Evolutionary conservation across 148 eudicot species (phyloP), one percentile per base, ranked within the genome.

Genomic region (Nyssa sinensis): DNA sequence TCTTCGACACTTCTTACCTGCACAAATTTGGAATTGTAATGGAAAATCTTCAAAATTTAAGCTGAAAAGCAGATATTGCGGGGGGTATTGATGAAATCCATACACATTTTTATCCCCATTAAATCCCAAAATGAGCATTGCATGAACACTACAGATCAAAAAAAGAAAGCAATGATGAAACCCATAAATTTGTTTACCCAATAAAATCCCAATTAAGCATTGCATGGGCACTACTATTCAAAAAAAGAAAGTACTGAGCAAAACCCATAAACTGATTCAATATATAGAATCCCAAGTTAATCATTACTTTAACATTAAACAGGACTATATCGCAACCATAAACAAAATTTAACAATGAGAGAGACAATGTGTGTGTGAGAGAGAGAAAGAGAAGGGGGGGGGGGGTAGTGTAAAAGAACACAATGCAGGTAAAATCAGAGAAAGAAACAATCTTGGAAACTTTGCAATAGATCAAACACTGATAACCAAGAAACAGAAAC

Each of bases 1-100:
- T 90, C 91, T 72, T 93, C 97, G 67, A 75, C 12, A 77, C 93
- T 90, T 86, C 89, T 91, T 71, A 93, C 93, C 99, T 95, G 82
- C 73, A 84, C 17, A 31, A 28, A 72, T 62, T 55, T 53, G 62
- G 53, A 55, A 64, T 63, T 53, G 3, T 64, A 2, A 44, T 25
- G 25, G 2, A 1, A 32, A 24, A 34, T n/a, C 21, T 24, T 64
- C 6, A n/a, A 64, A 64, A 28, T 29, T 31, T 25, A 74, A 30
- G 19, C 14, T 7, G 9, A 51, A 69, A 11, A 10, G 23, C 12
- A 32, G 12, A 27, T 23, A 57, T 6, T 19, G 21, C 19, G 29
- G 8, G 30, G 16, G 37, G 28, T 19, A 30, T 30, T 30, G 30
- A 31, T 9, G 24, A 49, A 10, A 17, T 4, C 23, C 58, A 51